Percentiles rank a stretch among this genome's conserved stretches.
phyloP scores from a whole-genome alignment of 805 yeast genomes.

The Kluyveromyces starmeri region DNA sequence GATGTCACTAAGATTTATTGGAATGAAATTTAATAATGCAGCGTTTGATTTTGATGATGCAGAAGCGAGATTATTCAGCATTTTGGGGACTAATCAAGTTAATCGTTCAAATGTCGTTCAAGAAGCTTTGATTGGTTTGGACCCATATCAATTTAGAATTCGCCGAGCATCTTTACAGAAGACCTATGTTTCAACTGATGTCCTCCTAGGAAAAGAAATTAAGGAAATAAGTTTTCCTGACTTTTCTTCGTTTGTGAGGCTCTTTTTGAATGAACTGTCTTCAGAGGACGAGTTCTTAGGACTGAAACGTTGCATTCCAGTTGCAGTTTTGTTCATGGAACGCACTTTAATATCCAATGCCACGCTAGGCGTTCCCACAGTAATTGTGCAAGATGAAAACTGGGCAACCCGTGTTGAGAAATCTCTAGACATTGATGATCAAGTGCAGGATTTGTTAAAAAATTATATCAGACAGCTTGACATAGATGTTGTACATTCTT shows the following conservation, averaged over 20 bases:
- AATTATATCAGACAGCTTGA: constrained; percentile 15
- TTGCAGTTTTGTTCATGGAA: constrained; percentile 45
- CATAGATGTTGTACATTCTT: constrained; percentile 2
- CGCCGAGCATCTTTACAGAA: constrained; percentile 37
- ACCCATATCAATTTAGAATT: constrained; percentile 72
- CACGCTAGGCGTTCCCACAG: constrained; percentile 40
- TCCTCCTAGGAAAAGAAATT: constrained; percentile 34
- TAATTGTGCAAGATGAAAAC: constrained; percentile 58
- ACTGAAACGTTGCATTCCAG: constrained; percentile 28
- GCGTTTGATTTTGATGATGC: constrained; percentile 60
- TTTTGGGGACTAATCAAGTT: constrained; percentile 48
- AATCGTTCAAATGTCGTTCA: constrained; percentile 69
- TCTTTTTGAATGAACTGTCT: constrained; percentile 25
- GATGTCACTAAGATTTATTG: constrained; percentile 50
- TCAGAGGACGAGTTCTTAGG: constrained; percentile 19
- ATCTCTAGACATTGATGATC: constrained; percentile 53
- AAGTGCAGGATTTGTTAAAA: constrained; percentile 31
- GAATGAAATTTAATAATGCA: constrained; percentile 55
- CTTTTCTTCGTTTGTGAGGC: constrained; percentile 34
- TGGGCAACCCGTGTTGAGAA: constrained; percentile 66
- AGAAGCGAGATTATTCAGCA: constrained; percentile 56
- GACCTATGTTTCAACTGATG: constrained; percentile 37
- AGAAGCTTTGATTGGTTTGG: constrained; percentile 70
- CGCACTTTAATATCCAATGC: constrained; percentile 62
- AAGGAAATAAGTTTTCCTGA: constrained; percentile 43